Conservation (phyloP, 805 yeast genomes). For the Jamesozyma jinghongensis region DNA sequence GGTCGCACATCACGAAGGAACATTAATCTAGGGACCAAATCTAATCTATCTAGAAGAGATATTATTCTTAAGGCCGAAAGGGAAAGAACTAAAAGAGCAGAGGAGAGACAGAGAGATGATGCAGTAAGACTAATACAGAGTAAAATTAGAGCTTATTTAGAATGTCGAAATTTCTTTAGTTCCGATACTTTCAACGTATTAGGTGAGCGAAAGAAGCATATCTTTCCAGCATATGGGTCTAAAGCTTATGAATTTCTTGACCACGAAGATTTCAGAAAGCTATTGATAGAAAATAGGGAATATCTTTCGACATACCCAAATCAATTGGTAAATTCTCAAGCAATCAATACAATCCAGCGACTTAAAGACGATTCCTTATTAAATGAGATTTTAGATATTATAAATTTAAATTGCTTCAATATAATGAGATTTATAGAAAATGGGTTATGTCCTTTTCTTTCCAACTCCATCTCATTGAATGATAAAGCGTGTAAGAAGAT, state of each 20-base stretch:
- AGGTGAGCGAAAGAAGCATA: conserved; percentile 1
- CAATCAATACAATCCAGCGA: conserved; percentile 6
- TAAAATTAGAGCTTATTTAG: conserved; percentile 35
- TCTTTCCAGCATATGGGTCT: conserved; percentile 30
- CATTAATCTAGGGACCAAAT: conserved; percentile 48
- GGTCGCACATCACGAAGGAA: conserved; percentile 54
- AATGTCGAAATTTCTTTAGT: conserved; percentile 23
- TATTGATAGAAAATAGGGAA: conserved; percentile 6
- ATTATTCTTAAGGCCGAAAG: conserved; percentile 54
- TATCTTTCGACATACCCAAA: conserved; percentile 9
- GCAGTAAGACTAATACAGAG: conserved; percentile 47
- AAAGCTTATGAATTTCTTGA: conserved; percentile 12
- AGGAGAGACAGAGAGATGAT: conserved; percentile 38
- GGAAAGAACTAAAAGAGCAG: conserved; percentile 60
- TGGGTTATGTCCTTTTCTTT: conserved; percentile 1
- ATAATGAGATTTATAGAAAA: not conserved
- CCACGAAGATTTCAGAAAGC: conserved; percentile 4
- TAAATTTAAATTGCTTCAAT: conserved; percentile 8
- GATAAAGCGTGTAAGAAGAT: not conserved
- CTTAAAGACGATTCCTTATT: conserved; percentile 10
- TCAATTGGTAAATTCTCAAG: conserved; percentile 7
- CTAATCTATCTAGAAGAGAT: conserved; percentile 32
- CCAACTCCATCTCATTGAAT: not conserved
- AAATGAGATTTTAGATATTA: conserved; percentile 1
- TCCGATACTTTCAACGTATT: conserved; percentile 6